A percentile compares a stretch with the other conserved stretches of the same genome.
Evolutionary conservation across 1,139 yeast genomes (phyloP).

Genomic region (Suhomyces wounanorum): DNA sequence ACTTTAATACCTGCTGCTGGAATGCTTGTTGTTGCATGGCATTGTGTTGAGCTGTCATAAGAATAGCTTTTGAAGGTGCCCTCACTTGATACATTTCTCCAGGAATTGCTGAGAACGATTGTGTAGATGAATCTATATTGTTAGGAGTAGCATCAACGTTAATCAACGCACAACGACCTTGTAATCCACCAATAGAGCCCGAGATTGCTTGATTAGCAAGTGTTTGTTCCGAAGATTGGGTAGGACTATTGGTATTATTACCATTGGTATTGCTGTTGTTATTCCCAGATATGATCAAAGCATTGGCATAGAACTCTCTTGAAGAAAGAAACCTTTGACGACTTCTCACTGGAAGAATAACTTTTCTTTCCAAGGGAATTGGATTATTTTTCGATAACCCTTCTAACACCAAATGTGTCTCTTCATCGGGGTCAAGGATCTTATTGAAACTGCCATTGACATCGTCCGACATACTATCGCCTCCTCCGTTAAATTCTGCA

Average conservation of each 20-base stretch:
- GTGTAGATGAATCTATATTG: conserved; percentile 40
- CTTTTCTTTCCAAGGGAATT: conserved; percentile 77
- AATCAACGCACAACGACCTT: conserved; percentile 74
- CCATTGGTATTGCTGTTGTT: conserved; percentile 21
- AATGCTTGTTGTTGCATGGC: conserved; percentile 49
- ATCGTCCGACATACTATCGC: conserved; percentile 24
- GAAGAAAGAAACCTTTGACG: conserved; percentile 75
- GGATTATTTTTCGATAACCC: conserved; percentile 86
- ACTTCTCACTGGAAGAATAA: conserved; percentile 66
- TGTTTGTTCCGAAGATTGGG: conserved; percentile 36
- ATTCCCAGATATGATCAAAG: conserved; percentile 44
- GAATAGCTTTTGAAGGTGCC: conserved; percentile 58
- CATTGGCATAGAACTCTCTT: conserved; percentile 79
- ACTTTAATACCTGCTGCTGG: conserved; percentile 51
- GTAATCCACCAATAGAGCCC: conserved; percentile 68
- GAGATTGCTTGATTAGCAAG: conserved; percentile 53
- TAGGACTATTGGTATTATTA: conserved; percentile 17
- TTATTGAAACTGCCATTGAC: conserved; percentile 26
- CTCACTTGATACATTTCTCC: conserved; percentile 61
- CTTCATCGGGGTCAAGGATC: conserved; percentile 76
- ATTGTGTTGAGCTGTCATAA: conserved; percentile 47
- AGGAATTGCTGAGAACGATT: conserved; percentile 51
- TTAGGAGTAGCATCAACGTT: conserved; percentile 52
- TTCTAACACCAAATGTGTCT: conserved; percentile 86
- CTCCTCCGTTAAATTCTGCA: conserved; percentile 42